Evolutionary conservation across 2,329 filamentous ascomycete species (phyloP).

Genomic region (Xylaria polymorpha): DNA sequence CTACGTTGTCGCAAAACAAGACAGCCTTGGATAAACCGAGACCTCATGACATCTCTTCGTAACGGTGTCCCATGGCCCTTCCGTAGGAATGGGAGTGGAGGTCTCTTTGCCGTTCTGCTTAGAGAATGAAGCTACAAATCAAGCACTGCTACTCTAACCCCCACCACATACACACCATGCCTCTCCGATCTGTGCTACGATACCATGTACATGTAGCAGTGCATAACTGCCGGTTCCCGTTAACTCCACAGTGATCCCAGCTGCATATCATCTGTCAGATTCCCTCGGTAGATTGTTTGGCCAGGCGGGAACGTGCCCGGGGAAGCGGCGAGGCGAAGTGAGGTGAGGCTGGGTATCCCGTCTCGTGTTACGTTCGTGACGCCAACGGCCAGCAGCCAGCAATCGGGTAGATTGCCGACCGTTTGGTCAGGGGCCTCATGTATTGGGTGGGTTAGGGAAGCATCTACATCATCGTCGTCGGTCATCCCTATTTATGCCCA

Average conservation of each 20-base stretch:
- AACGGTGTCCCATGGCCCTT: slow-evolving; percentile 4
- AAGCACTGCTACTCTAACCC: background rate
- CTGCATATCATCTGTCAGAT: slow-evolving; percentile 34
- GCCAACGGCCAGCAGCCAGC: slow-evolving; percentile 27
- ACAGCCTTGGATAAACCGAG: background rate
- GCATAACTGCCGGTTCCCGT: slow-evolving; percentile 30
- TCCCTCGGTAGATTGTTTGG: slow-evolving; percentile 26
- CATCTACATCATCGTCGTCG: slow-evolving; percentile 22
- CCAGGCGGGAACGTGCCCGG: slow-evolving; percentile 8
- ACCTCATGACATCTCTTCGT: background rate
- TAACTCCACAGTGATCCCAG: slow-evolving; percentile 20
- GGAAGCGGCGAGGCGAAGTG: slow-evolving; percentile 22
- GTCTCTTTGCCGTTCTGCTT: background rate
- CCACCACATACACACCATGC: slow-evolving; percentile 7
- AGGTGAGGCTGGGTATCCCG: slow-evolving; percentile 28
- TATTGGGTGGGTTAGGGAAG: slow-evolving; percentile 37
- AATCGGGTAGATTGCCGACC: slow-evolving; percentile 30
- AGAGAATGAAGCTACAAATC: slow-evolving; percentile 24
- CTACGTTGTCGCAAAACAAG: slow-evolving; percentile 14
- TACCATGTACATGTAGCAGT: slow-evolving; percentile 25
- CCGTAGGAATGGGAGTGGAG: background rate
- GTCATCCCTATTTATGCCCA: slow-evolving; percentile 14
- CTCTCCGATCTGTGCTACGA: slow-evolving; percentile 32
- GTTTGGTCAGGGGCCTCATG: slow-evolving; percentile 27
- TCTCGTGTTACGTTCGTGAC: slow-evolving; percentile 16